Base-by-base conservation (phyloP, 345 rosid species). In the Salix brachista region DNA sequence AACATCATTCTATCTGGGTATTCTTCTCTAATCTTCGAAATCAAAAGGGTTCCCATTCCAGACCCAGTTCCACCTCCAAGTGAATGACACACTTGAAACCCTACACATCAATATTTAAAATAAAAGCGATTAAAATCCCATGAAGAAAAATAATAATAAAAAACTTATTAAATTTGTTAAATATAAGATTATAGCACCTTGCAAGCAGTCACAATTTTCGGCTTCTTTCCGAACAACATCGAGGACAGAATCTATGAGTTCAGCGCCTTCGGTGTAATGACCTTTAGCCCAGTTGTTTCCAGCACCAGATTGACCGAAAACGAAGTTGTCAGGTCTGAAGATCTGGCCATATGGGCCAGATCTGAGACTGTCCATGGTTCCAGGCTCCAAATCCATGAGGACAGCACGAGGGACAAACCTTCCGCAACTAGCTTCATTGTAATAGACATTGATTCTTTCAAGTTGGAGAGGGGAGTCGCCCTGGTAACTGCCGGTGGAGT, bases 31-130 rank as follows among this genome's bases (percentile, higher is more conserved):
- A 80, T 80, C 67, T 80, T 80, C 17, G 82, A 80, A 44, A 80
- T 80, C 75, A 80, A 71, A 3, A 80, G 79, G 3, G 82, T 80
- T 19, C 82, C 82, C 82, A 80, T 80, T 62, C 82, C 82, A 36
- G 82, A 80, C 39, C 82, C 82, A n/a, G 82, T 80, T 36, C 82
- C 82, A 36, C 82, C 82, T 41, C 82, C 82, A 8, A 80, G 75
- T 48, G 82, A 80, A 64, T 80, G 82, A 54, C 82, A 80, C 25
- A 80, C 82, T 39, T 80, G 82, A 17, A 80, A 80, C 5, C 82
- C 82, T 80, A 58, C 66, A 16, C 13, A n/a, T n/a, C 14, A 44
- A 48, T 2, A 44, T 28, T 0, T 14, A 70, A 44, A 67, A 46
- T 7, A 70, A 32, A 46, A 66, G 0, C 28, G 32, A 34, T 28